Evolutionary conservation across 1,284 basidiomycete species (phyloP).

Genomic region (Singerocomus inundabilis): DNA sequence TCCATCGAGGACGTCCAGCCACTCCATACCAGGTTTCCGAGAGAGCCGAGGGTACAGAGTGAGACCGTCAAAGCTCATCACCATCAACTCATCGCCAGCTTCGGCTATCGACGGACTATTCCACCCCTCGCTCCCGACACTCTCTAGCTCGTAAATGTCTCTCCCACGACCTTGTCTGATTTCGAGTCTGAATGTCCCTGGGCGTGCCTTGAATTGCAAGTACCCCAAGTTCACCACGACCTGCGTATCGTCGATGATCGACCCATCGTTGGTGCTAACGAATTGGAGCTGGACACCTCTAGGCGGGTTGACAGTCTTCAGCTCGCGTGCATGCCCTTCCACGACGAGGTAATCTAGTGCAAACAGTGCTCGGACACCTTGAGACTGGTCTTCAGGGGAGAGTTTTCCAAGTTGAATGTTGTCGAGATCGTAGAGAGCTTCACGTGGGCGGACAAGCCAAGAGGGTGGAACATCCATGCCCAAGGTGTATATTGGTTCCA

Average conservation of each 20-base stretch:
- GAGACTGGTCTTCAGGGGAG: slow-evolving; percentile 48
- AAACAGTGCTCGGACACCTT: slow-evolving; percentile 78
- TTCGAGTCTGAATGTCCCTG: slow-evolving; percentile 82
- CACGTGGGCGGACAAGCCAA: slow-evolving; percentile 89
- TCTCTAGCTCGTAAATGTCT: slow-evolving; percentile 81
- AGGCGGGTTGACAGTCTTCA: slow-evolving; percentile 60
- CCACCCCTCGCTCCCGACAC: slow-evolving; percentile 83
- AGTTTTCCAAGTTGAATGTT: slow-evolving; percentile 85
- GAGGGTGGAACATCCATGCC: slow-evolving; percentile 86
- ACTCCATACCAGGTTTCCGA: slow-evolving; percentile 76
- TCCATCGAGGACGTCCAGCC: slow-evolving; percentile 73
- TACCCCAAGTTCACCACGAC: slow-evolving; percentile 97
- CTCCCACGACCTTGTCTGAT: slow-evolving; percentile 82
- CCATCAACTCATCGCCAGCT: slow-evolving; percentile 67
- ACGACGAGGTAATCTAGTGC: slow-evolving; percentile 89
- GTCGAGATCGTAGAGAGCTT: slow-evolving; percentile 92
- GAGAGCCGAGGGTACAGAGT: slow-evolving; percentile 83
- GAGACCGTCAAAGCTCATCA: slow-evolving; percentile 86
- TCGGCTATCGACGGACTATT: slow-evolving; percentile 67
- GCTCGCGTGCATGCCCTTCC: slow-evolving; percentile 90
- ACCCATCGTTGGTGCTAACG: slow-evolving; percentile 41
- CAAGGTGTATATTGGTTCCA: slow-evolving; percentile 85
- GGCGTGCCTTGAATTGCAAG: slow-evolving; percentile 91
- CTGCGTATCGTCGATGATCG: slow-evolving; percentile 70
- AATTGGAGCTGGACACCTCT: slow-evolving; percentile 87